A percentile compares a stretch with the other conserved stretches of the same genome.
Evolutionary conservation across 164 flowering plant species (phyloP).

Genomic region (Echeveria elegans): DNA sequence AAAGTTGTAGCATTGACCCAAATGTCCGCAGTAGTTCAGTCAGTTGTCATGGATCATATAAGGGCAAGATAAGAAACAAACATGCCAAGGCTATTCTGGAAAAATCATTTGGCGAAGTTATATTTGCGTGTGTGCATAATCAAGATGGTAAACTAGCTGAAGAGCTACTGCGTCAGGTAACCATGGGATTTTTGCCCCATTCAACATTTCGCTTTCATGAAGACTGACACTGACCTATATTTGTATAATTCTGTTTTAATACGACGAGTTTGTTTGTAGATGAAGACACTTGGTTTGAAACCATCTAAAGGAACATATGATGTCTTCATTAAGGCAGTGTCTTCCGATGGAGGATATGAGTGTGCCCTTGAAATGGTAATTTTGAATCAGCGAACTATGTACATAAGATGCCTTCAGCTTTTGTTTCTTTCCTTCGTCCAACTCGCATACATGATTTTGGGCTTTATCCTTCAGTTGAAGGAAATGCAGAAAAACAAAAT

Average conservation of each 20-base stretch:
- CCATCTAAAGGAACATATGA: conserved; percentile 56
- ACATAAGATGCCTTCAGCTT: neutral
- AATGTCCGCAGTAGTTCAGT: conserved; percentile 8
- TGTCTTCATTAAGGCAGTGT: conserved; percentile 49
- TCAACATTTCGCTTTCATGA: too few relatives aligned
- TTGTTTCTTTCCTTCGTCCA: neutral
- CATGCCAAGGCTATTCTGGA: conserved; percentile 36
- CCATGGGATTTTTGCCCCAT: neutral
- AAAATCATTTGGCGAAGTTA: conserved; percentile 61
- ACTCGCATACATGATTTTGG: neutral
- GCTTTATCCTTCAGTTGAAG: conserved; percentile 40
- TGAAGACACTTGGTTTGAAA: conserved; percentile 63
- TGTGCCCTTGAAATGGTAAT: conserved; percentile 60
- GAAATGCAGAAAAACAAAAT: conserved; percentile 46
- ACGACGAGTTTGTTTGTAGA: conserved; percentile 25
- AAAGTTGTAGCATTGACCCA: conserved; percentile 10
- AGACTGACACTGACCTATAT: neutral
- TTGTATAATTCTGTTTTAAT: neutral
- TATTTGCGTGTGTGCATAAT: conserved; percentile 50
- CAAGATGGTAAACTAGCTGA: conserved; percentile 45
- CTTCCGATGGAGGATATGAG: conserved; percentile 27
- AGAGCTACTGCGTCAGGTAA: conserved; percentile 67
- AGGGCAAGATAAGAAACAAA: conserved; percentile 4
- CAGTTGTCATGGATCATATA: conserved; percentile 12
- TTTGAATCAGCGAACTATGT: neutral